phyloP scores from a whole-genome alignment of 352 stramenopile genomes.

The Pythium periplocum region DNA sequence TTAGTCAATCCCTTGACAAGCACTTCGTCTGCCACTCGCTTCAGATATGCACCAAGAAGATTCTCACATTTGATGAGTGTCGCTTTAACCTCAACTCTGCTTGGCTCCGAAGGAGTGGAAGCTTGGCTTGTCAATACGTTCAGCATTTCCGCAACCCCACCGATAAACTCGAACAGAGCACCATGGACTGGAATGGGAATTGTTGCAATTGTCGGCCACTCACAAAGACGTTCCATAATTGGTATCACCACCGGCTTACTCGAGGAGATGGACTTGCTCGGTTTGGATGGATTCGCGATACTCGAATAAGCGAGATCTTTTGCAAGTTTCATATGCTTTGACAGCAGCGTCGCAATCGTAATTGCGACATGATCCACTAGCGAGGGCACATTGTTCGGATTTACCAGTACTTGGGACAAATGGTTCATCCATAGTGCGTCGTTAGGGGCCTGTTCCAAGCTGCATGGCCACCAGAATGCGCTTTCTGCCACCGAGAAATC shows the following conservation, averaged over 20 bases:
- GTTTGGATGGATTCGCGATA: constrained; percentile 14
- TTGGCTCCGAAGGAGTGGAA: constrained; percentile 17
- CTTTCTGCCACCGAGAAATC: constrained; percentile 74
- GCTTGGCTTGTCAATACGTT: constrained; percentile 39
- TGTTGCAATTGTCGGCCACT: constrained; percentile 47
- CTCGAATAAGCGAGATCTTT: constrained; percentile 55
- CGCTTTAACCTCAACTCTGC: constrained; percentile 17
- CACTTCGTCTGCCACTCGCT: constrained; percentile 64
- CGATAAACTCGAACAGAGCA: constrained; percentile 77
- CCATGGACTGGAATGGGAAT: constrained; percentile 80
- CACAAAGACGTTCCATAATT: constrained; percentile 57
- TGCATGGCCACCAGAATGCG: constrained; percentile 79
- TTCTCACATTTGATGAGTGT: constrained; percentile 48
- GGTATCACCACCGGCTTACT: constrained; percentile 51
- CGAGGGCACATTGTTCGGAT: constrained; percentile 49
- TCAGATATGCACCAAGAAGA: constrained; percentile 49
- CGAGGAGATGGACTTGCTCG: neutral
- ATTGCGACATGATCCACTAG: constrained; percentile 73
- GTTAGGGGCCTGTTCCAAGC: constrained; percentile 19
- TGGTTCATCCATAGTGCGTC: constrained; percentile 66
- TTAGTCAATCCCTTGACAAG: constrained; percentile 68
- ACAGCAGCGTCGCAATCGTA: constrained; percentile 66
- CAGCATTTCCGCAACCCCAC: constrained; percentile 61
- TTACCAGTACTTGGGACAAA: constrained; percentile 61
- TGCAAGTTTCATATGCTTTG: constrained; percentile 76